Evolutionary conservation across 768 basidiomycete species (phyloP), one percentile per base, ranked within the genome.

Genomic region (Chiua virens): DNA sequence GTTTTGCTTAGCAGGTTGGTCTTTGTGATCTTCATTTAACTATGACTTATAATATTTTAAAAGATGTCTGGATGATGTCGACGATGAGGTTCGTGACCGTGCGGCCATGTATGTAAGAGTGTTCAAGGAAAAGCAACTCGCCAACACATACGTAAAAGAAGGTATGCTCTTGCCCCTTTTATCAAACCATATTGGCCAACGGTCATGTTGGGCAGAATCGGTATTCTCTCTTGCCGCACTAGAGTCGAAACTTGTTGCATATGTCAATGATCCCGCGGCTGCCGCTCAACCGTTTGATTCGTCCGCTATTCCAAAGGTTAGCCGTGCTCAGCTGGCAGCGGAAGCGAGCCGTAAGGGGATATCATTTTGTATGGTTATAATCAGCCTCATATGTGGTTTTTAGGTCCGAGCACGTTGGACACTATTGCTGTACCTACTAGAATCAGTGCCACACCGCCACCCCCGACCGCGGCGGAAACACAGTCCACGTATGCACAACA

Each of bases 21-120:
- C 8, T 35, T 46, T 34, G 23, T 35, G 7, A n/a, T 39, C 23
- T 37, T 41, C 14, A 14, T 13, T 23, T 6, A 25, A 32, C 17
- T 52, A 30, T 6, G 22, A 25, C 55, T 53, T 10, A 62, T 38
- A 21, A 32, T 36, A 49, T 28, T 21, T 45, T 27, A 8, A 25
- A 55, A 94, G 94, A 55, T 99, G 97, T 66, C 75, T 99, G 60
- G 96, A 98, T 66, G 97, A 99, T 68, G 92, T 98, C 18, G 97
- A 99, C 54, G 97, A 99, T 63, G 97, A 99, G 75, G 97, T 99
- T 47, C 86, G 97, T 39, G 97, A 99, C 71, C 89, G 97, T 44
- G 97, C 97, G 5, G 91, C 97, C 9, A 79, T 99, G 72, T 98
- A 97, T 70, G 80, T 98, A 55, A 87, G 82, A 69, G 81, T 89